These are phyloP conservation scores for Cajanus cajan DNA, from an alignment of 306 rosid species.

Conservation along the genomic window DNA sequence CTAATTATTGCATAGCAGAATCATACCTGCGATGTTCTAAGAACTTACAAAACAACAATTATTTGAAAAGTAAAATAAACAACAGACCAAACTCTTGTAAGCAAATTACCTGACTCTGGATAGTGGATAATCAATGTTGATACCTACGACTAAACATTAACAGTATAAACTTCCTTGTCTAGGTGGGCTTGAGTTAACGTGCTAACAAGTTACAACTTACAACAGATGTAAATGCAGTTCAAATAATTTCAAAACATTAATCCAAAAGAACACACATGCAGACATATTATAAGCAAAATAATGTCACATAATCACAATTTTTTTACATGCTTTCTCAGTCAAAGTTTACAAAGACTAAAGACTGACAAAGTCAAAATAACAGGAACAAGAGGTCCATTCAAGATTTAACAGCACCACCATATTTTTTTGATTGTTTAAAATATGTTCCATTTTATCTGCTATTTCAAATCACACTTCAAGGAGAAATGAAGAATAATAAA, in stretches of 20 bases:
- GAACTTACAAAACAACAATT: not conserved
- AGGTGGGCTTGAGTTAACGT: not conserved
- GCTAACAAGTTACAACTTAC: too few species aligned
- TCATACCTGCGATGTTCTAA: not conserved
- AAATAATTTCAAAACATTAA: not conserved
- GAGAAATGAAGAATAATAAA: not conserved
- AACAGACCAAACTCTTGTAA: not conserved
- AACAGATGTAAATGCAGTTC: not conserved
- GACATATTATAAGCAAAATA: not conserved
- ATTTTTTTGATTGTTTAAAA: not conserved
- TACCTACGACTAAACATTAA: not conserved
- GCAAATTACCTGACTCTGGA: not conserved
- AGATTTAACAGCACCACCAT: not conserved
- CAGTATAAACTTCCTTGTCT: not conserved
- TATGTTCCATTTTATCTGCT: not conserved
- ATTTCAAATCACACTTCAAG: not conserved
- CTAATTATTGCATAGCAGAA: not conserved
- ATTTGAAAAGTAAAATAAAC: not conserved
- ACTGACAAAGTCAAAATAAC: not conserved
- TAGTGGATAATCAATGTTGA: not conserved
- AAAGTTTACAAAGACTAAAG: not conserved
- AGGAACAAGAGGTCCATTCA: not conserved
- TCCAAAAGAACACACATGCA: not conserved
- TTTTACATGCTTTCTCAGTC: not conserved
- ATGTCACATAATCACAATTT: not conserved